Conservation (phyloP, 495 filamentous ascomycete species). For the Hypomontagnella submonticulosa region DNA sequence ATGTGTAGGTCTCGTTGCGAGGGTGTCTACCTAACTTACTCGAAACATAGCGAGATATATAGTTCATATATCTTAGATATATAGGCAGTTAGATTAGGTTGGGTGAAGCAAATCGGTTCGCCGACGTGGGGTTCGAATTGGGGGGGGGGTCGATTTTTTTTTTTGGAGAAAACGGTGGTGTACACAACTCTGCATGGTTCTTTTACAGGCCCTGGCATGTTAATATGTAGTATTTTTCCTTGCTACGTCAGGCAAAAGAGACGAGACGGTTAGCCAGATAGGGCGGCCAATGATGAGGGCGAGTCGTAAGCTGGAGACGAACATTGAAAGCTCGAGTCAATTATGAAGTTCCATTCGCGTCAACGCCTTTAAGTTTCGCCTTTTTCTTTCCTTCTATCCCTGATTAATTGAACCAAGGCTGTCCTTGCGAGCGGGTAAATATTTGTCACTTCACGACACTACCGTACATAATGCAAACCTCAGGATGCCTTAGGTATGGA, state of each 20-base stretch:
- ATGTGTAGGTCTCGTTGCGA: conserved; percentile 7
- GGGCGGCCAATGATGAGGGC: conserved; percentile 39
- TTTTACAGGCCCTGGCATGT: conserved; percentile 26
- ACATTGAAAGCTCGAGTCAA: too few species aligned
- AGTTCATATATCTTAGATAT: conserved; percentile 25
- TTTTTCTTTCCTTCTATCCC: conserved; percentile 10
- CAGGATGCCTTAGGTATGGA: background rate
- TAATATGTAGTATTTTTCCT: conserved; percentile 25
- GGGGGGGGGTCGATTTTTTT: background rate
- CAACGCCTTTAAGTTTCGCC: conserved; percentile 5
- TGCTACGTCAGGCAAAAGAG: conserved; percentile 27
- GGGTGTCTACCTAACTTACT: conserved; percentile 38
- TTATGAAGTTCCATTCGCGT: conserved; percentile 29
- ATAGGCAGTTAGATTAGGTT: conserved; percentile 6
- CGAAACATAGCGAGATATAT: conserved; percentile 24
- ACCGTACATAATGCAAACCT: background rate
- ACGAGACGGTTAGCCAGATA: conserved; percentile 27
- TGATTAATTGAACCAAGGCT: conserved; percentile 14
- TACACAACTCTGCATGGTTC: conserved; percentile 27
- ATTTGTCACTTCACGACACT: conserved; percentile 11
- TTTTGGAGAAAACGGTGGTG: too few species aligned
- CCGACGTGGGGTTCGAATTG: background rate
- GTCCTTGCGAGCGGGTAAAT: conserved; percentile 38
- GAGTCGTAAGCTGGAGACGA: conserved; percentile 12
- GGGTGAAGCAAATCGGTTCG: conserved; percentile 5